Base-by-base conservation (phyloP, 1,139 yeast genomes). In the Pichia sp. region DNA sequence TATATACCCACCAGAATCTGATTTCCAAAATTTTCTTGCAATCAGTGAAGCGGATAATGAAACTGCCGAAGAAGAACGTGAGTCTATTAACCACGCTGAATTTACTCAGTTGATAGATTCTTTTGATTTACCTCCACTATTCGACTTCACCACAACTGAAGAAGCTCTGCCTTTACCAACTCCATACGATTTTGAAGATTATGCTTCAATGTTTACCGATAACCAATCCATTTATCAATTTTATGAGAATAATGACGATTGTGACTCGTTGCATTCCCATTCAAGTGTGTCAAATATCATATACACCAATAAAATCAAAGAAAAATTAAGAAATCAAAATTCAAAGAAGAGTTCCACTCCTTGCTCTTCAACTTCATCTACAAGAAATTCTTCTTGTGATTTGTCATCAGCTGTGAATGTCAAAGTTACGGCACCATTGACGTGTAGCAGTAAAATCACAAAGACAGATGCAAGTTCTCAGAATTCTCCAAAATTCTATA, bases 241-340 rank as follows among this genome's bases (percentile, higher is more conserved):
- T 29, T 31, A 35, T 33, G 35, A 33, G 29, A 27, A 36, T 28
- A n/a, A 26, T 9, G 35, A 31, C 10, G 43, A 45, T 29, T 41
- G 39, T 23, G 28, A 45, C 39, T 43, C 50, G 3, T 27, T 45
- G 2, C 42, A 47, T 26, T 42, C 43, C 27, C 37, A 32, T 35
- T 47, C 50, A 5, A 43, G 45, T 23, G 37, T 45, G 11, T 47
- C 47, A n/a, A 47, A 47, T 27, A 47, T 47, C 3, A 43, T 47
- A 7, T 45, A 47, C 29, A 45, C 48, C 1, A 43, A 43, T 27
- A 47, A 45, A 29, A 37, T 47, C 28, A 47, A 47, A 28, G 49
- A 47, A 26, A 43, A 47, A 38, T 37, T 47, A 38, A 44, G 50
- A 27, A 16, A 16, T 16, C 23, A 16, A 41, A 32, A 31, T 16